Evolutionary conservation across 2,329 filamentous ascomycete genomes (phyloP).

Genomic region (Colletotrichum nymphaeae): DNA sequence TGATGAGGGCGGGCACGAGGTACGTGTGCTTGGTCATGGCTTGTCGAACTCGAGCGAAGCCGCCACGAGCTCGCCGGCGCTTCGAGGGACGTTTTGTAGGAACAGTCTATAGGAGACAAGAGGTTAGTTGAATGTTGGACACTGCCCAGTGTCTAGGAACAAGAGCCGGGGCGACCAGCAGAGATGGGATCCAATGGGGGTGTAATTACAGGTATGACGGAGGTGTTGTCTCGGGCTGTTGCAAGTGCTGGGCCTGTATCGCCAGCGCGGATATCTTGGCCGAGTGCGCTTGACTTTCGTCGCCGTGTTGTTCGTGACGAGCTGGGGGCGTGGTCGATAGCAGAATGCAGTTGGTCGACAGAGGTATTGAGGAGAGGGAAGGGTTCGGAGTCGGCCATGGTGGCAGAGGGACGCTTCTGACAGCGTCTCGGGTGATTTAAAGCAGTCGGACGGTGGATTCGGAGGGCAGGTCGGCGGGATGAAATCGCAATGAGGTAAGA

Average conservation of each 20-base stretch:
- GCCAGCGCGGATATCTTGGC: conserved; percentile 63
- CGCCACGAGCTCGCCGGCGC: conserved; percentile 65
- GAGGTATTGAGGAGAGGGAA: conserved; percentile 66
- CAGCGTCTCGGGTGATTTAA: conserved; percentile 28
- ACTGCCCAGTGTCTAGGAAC: background rate
- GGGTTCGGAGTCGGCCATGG: conserved; percentile 54
- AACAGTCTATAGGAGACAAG: conserved; percentile 2
- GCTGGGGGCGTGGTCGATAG: conserved; percentile 44
- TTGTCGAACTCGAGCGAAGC: conserved; percentile 60
- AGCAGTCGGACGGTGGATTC: background rate
- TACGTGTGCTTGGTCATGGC: conserved; percentile 71
- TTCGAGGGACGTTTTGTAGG: conserved; percentile 59
- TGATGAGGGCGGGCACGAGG: conserved; percentile 74
- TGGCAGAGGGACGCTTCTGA: background rate
- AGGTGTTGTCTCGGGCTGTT: conserved; percentile 43
- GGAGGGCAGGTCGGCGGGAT: conserved; percentile 7
- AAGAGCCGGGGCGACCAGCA: background rate
- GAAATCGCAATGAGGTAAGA: conserved; percentile 5
- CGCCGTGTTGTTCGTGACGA: conserved; percentile 54
- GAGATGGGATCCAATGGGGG: background rate
- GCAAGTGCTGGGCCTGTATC: conserved; percentile 68
- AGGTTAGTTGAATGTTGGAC: conserved; percentile 2
- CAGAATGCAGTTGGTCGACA: conserved; percentile 59
- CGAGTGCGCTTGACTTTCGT: conserved; percentile 67
- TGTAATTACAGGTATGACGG: conserved; percentile 14